Percentiles rank a stretch among this genome's conserved stretches.
Conservation (phyloP, 805 yeast genomes). For the Zygotorulaspora sp. region DNA sequence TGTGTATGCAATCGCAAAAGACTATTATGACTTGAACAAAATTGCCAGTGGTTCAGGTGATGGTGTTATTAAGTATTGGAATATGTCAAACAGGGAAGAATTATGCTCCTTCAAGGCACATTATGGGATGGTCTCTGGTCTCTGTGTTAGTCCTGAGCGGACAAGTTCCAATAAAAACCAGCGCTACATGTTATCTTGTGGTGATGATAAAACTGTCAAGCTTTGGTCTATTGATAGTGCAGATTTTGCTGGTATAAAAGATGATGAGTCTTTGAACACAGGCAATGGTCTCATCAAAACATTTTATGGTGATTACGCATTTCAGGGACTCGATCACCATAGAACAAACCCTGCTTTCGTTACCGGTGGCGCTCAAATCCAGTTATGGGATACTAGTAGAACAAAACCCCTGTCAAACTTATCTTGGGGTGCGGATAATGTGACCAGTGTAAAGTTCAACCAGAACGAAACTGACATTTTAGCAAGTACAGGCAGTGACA, state of each 20-base stretch:
- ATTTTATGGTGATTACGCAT: constrained; percentile 76
- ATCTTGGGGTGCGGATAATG: constrained; percentile 96
- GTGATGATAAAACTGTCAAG: constrained; percentile 85
- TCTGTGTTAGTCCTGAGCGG: constrained; percentile 59
- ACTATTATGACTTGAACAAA: constrained; percentile 61
- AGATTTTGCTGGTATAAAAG: constrained; percentile 40
- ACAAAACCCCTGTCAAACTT: constrained; percentile 71
- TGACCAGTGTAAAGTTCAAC: constrained; percentile 78
- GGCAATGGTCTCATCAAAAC: constrained; percentile 66
- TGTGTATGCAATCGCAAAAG: constrained; percentile 80
- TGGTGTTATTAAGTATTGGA: constrained; percentile 93
- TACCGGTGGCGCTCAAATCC: constrained; percentile 86
- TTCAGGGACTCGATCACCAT: constrained; percentile 84
- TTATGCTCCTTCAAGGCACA: constrained; percentile 79
- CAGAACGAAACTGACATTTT: constrained; percentile 82
- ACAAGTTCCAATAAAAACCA: constrained; percentile 32
- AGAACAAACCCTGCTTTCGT: constrained; percentile 67
- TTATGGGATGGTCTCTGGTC: constrained; percentile 82
- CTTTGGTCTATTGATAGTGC: constrained; percentile 71
- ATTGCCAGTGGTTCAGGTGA: constrained; percentile 94
- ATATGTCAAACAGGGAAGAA: constrained; percentile 74
- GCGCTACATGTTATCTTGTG: constrained; percentile 66
- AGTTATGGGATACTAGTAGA: constrained; percentile 87
- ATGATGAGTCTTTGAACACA: constrained; percentile 34
- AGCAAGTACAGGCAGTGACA: constrained; percentile 88